Base-by-base conservation (phyloP, 106 monocot species). In the Ottelia alismoides region DNA sequence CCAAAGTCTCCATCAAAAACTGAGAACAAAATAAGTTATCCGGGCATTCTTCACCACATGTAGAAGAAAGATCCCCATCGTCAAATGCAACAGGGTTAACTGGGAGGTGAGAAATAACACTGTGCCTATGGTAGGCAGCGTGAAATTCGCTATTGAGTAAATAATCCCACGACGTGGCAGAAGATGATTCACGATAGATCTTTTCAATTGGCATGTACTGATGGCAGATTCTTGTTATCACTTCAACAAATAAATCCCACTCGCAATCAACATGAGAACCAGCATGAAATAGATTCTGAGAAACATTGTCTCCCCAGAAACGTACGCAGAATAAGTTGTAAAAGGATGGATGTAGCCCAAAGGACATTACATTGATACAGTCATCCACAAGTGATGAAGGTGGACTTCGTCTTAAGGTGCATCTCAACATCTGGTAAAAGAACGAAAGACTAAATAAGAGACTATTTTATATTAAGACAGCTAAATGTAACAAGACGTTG, bases 361-460 rank as follows among this genome's bases (percentile, higher is more conserved):
- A 88, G 22, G 85, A 73, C 78, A 96, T 71, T 50, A 76, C 81
- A 14, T 67, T 67, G 47, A 96, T 74, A 58, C 96, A 96, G 47
- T 96, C 89, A 55, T 70, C 71, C 50, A 68, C 81, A 40, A 96
- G 65, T 48, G 82, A 76, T 16, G 89, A 89, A 28, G 65, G 77
- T 11, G 82, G 85, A 53, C 55, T 66, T 57, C 64, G 81, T 10
- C 72, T 73, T 63, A 96, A 66, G 16, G 64, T 28, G 61, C 96
- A 96, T 66, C 96, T 70, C 47, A 88, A 85, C 46, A 96, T 76
- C 94, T 96, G 65, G 26, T 62, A 27, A 63, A 64, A 4, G 45
- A 28, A 57, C 24, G 22, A 46, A 46, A 18, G 20, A 56, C 31
- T 20, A 20, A 31, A 56, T 18, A 27, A 31, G 7, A 53, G 1